Base-by-base conservation (phyloP, 306 rosid species). In the Benincasa hispida region DNA sequence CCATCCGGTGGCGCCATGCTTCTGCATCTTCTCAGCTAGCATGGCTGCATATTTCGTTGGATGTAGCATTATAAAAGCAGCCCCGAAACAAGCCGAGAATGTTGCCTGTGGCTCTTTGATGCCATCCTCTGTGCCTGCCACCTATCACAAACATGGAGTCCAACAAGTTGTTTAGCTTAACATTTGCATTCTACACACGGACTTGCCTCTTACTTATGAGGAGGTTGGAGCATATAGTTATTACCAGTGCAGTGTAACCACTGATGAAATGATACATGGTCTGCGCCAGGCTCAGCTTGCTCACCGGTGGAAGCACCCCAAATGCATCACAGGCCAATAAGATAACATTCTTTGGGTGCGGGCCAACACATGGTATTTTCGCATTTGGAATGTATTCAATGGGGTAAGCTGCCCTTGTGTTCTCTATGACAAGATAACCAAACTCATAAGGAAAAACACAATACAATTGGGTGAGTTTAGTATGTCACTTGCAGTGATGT, bases 201-300 rank as follows among this genome's bases (percentile, higher is more conserved):
- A 8, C 45, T 27, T 24, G 21, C 0, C 74, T 42, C 22, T 22
- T 67, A 12, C 21, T 41, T 41, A 11, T 14, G 2, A 24, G 55
- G n/a, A 69, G 25, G 37, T 22, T 41, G 13, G 56, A 6, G 56
- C 14, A 21, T 12, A 70, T 19, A 70, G 28, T 54, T 93, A 93
- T 54, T 93, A 93, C 98, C 97, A 93, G 79, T 55, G 98, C 96
- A 42, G 98, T 93, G 60, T 91, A 93, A 78, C 97, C 97, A 42
- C 98, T 93, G 87, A 93, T 93, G 83, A 93, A 93, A 78, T 93
- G 98, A 75, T 93, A 93, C 98, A 93, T 93, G 42, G 98, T 91
- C 84, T 91, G 98, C 10, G 97, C 93, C 74, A 93, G 54, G 88
- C 51, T 91, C 53, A 93, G 83, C 85, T 88, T 93, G 86, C 98